Conservation (phyloP, 2,329 filamentous ascomycete genomes). For the Nigrograna mackinnonii region DNA sequence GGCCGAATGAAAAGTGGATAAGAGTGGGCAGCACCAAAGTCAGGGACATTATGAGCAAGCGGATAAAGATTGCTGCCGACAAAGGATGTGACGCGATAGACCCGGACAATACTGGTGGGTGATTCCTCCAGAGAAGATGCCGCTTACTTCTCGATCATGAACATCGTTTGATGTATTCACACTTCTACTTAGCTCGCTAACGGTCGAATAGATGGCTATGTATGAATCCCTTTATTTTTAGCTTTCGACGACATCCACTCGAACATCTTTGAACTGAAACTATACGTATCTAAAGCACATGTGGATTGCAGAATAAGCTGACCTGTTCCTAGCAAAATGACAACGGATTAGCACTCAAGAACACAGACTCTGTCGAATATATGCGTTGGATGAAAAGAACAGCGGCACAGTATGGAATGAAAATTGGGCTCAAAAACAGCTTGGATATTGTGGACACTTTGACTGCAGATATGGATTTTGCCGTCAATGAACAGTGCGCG, state of each 20-base stretch:
- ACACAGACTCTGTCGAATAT: constrained; percentile 27
- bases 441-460: constrained; percentile 27
- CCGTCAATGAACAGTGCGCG: constrained; percentile 37
- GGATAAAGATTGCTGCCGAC: constrained; percentile 29
- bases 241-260: too few species aligned
- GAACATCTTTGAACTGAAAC: too few species aligned
- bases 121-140: neutral
- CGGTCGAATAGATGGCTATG: constrained; percentile 66
- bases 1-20: constrained; percentile 36
- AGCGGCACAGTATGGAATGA: constrained; percentile 25
- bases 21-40: constrained; percentile 22
- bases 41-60: constrained; percentile 30
- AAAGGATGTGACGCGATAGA: constrained; percentile 38
- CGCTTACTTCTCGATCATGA: neutral
- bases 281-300: too few species aligned
- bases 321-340: constrained; percentile 27
- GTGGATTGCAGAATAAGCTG: neutral
- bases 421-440: constrained; percentile 34
- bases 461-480: constrained; percentile 25
- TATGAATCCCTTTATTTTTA: constrained; percentile 36
- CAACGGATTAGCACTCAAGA: constrained; percentile 26
- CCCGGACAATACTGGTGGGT: constrained; percentile 34
- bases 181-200: too few species aligned
- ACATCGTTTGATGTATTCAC: too few species aligned
- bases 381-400: constrained; percentile 25